A percentile compares a stretch with the other conserved stretches of the same genome.
Conservation (phyloP, 345 rosid genomes). For the Hypericum perforatum region DNA sequence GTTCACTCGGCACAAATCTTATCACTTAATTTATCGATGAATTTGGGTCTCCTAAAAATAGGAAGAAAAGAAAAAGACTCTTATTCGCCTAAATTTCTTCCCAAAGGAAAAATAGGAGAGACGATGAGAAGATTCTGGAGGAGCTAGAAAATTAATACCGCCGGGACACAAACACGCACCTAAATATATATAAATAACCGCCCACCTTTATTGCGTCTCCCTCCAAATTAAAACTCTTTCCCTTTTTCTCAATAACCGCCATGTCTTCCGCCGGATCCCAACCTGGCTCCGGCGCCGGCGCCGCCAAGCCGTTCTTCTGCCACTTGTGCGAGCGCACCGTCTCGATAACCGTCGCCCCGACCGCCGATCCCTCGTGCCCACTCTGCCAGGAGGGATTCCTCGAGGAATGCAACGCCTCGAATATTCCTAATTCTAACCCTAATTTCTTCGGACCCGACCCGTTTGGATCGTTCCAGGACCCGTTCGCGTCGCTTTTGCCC, state of each 20-base stretch:
- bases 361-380: constrained; percentile 34
- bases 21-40: no score
- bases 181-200: no score
- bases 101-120: no score
- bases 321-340: constrained; percentile 26
- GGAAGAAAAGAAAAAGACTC: no score
- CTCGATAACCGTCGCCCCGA: constrained; percentile 14
- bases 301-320: constrained; percentile 24
- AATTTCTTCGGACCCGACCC: constrained; percentile 9
- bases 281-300: constrained; percentile 13
- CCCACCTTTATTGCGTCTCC: no score
- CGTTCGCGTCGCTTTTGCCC: constrained; percentile 15
- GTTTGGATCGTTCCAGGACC: constrained; percentile 13
- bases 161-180: no score
- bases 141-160: no score
- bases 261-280: constrained; percentile 25
- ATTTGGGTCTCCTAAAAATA: no score
- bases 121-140: no score
- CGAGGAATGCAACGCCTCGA: constrained; percentile 31
- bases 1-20: no score
- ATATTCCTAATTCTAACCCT: constrained; percentile 8
- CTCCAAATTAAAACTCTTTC: background rate
- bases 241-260: background rate
- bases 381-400: constrained; percentile 34
- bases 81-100: no score